Evolutionary conservation across 495 filamentous ascomycete species (phyloP), one percentile per base, ranked within the genome.

Genomic region (Penicillium longicatenatum): DNA sequence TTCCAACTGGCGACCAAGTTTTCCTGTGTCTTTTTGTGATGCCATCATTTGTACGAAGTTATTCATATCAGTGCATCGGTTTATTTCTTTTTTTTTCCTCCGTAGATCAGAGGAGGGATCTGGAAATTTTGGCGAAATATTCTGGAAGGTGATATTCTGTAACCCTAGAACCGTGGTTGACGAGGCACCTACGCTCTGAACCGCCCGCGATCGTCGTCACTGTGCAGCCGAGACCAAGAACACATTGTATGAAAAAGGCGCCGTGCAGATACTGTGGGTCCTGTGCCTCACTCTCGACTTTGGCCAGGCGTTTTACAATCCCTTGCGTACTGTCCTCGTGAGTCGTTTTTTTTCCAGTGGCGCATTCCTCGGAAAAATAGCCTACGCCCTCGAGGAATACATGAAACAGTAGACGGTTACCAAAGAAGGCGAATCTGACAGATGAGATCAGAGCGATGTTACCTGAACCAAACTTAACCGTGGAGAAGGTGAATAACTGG

Each of bases 271-370:
- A 53, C 39, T 17, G 55, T 58, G 62, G 58, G 50, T 61, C 58
- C 30, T 21, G 49, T 37, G 19, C 30, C 46, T 46, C 42, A 46
- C 51, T 55, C 59, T 47, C 43, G 48, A 58, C 51, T 59, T 26
- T 26, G 26, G 26, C 26, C 44, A 31, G 47, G 20, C 12, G 16
- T 37, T 39, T 22, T 20, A 16, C 44, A 30, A 48, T 58, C 70
- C 70, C 70, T 71, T 73, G 66, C 70, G 52, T 64, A 35, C 21
- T 35, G 50, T 55, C 54, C 68, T 69, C 63, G 63, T 70, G 68
- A 68, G 50, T 48, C 55, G 56, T 63, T 51, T 57, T 56, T 20
- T 14, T 49, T 57, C 41, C 30, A 37, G 47, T 51, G 50, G 58
- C 53, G 60, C 53, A 55, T 48, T 44, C 52, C 33, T 44, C 37